phyloP scores from a whole-genome alignment of 2,329 filamentous ascomycete genomes.

The Monilinia fructicola region DNA sequence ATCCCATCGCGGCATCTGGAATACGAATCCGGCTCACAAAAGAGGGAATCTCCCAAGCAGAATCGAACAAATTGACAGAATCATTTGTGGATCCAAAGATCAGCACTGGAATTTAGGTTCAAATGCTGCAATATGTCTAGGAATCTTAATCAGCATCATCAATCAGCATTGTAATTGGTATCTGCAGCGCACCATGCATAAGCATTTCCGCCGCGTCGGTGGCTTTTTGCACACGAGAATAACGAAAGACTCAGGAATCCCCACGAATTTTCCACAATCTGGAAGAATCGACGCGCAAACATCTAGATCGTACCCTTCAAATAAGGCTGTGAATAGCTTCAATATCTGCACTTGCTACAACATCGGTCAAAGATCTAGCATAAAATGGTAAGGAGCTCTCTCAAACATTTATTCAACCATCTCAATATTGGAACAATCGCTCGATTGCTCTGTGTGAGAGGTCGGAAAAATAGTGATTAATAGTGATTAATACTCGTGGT shows the following conservation, averaged over 20 bases:
- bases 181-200: neutral
- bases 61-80: too few species aligned
- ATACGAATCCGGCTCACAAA: too few species aligned
- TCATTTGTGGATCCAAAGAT: slow-evolving; percentile 7
- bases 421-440: neutral
- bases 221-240: neutral
- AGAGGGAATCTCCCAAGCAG: too few species aligned
- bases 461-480: too few species aligned
- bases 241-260: neutral
- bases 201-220: neutral
- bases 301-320: neutral
- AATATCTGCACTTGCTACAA: neutral
- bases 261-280: neutral
- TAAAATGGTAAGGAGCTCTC: neutral
- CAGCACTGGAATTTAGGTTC: neutral
- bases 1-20: too few species aligned
- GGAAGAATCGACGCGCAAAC: too few species aligned
- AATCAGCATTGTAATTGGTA: too few species aligned
- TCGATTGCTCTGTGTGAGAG: neutral
- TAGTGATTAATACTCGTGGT: too few species aligned
- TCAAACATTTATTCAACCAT: neutral
- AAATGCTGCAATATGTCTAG: too few species aligned
- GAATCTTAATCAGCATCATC: neutral
- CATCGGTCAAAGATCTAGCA: neutral
- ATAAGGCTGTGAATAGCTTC: neutral